Evolutionary conservation across 495 filamentous ascomycete species (phyloP).

Genomic region (Eremomyces bilateralis): DNA sequence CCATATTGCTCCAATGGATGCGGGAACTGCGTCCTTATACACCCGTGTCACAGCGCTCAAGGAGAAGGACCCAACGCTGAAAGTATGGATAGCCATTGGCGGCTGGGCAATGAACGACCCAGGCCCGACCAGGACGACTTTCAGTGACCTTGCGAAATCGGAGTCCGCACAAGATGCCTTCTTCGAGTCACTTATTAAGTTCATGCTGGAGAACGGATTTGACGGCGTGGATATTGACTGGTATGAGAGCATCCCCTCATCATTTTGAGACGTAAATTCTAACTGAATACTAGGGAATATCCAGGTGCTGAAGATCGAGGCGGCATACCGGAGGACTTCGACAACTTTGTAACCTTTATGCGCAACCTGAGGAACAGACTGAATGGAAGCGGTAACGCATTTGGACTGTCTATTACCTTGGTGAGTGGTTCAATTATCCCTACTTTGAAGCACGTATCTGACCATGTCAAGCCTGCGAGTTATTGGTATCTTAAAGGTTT

Average conservation of each 20-base stretch:
- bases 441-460: too few species aligned
- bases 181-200: slow-evolving; percentile 19
- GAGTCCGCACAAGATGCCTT: slow-evolving; percentile 19
- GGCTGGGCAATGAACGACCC: slow-evolving; percentile 26
- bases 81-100: slow-evolving; percentile 22
- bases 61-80: slow-evolving; percentile 9
- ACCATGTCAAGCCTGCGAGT: not conserved
- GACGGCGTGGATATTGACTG: slow-evolving; percentile 32
- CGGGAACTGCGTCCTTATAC: slow-evolving; percentile 7
- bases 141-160: slow-evolving; percentile 15
- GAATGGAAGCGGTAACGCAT: slow-evolving; percentile 7
- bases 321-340: slow-evolving; percentile 19
- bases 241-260: slow-evolving; percentile 1
- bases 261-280: not conserved
- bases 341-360: slow-evolving; percentile 24
- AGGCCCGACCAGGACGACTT: slow-evolving; percentile 17
- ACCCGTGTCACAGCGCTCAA: slow-evolving; percentile 15
- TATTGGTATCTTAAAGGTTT: slow-evolving; percentile 7
- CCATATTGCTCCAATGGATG: slow-evolving; percentile 11
- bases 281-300: slow-evolving; percentile 17
- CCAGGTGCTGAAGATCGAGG: slow-evolving; percentile 26
- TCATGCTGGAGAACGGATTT: slow-evolving; percentile 25
- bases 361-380: slow-evolving; percentile 14
- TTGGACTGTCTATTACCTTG: slow-evolving; percentile 4
- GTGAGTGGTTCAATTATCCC: too few species aligned